Evolutionary conservation across 2,329 filamentous ascomycete genomes (phyloP).

Genomic region (Rutstroemia sp.): DNA sequence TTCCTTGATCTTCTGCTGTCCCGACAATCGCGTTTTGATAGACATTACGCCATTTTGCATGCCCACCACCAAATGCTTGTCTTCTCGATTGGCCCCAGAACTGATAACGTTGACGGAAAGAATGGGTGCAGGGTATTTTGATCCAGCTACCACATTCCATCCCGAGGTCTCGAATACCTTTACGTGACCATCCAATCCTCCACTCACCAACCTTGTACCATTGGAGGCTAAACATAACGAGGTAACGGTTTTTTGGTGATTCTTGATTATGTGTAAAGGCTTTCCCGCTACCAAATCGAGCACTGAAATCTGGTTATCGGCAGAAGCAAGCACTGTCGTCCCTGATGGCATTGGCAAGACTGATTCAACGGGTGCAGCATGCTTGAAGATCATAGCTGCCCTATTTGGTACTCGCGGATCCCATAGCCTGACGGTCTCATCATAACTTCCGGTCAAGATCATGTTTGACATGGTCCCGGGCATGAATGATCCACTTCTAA

Average conservation of each 20-base stretch:
- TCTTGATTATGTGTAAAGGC: constrained; percentile 77
- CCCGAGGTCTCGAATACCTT: constrained; percentile 91
- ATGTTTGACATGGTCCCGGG: constrained; percentile 62
- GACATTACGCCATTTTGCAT: constrained; percentile 92
- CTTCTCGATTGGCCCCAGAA: constrained; percentile 60
- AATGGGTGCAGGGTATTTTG: constrained; percentile 89
- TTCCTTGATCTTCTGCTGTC: constrained; percentile 69
- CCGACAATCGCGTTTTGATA: constrained; percentile 79
- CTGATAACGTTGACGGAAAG: constrained; percentile 74
- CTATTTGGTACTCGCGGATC: constrained; percentile 68
- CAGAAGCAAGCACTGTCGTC: constrained; percentile 76
- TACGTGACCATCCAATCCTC: constrained; percentile 88
- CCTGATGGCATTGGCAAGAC: constrained; percentile 84
- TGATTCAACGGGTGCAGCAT: constrained; percentile 78
- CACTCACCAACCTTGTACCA: constrained; percentile 74
- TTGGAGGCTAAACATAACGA: constrained; percentile 75
- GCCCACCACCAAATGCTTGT: constrained; percentile 90
- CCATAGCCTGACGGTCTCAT: constrained; percentile 89
- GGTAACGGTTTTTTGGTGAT: constrained; percentile 97
- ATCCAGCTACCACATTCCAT: constrained; percentile 94
- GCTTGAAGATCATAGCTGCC: constrained; percentile 89
- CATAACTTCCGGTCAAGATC: constrained; percentile 86
- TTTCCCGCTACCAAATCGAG: constrained; percentile 88
- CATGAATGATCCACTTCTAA: constrained; percentile 81
- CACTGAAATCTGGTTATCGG: constrained; percentile 82